A percentile compares a stretch with the other conserved stretches of the same genome.
Conservation (phyloP, 2,329 filamentous ascomycete genomes). For the Balansia obtecta region DNA sequence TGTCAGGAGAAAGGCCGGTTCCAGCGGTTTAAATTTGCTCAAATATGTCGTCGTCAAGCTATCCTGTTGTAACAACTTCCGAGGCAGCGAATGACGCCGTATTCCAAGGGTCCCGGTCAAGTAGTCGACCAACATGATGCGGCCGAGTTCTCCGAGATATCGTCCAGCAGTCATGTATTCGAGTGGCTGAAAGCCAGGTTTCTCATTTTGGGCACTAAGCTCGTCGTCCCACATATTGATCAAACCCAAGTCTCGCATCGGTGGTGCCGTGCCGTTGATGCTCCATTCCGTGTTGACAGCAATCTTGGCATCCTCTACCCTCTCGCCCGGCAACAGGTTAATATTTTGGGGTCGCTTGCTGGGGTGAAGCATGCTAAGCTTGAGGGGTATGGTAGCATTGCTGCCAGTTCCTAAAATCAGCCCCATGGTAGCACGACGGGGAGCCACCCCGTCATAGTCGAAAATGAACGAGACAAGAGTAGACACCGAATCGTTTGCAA, state of each 20-base stretch:
- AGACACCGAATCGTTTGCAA: conserved; percentile 71
- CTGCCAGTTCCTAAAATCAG: conserved; percentile 72
- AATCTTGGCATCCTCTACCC: conserved; percentile 45
- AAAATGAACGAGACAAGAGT: conserved; percentile 70
- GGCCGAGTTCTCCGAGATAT: conserved; percentile 65
- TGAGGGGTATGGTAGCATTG: conserved; percentile 68
- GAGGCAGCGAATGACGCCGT: conserved; percentile 35
- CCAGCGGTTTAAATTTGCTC: conserved; percentile 51
- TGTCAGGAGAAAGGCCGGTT: conserved; percentile 28
- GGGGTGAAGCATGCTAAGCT: conserved; percentile 46
- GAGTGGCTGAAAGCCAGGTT: conserved; percentile 66
- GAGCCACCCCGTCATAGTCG: conserved; percentile 46
- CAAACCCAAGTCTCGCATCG: conserved; percentile 48
- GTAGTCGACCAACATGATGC: conserved; percentile 57
- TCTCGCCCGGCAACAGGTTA: conserved; percentile 33
- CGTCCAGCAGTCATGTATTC: conserved; percentile 77
- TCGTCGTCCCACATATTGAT: conserved; percentile 59
- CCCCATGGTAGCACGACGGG: conserved; percentile 61
- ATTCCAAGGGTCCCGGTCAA: conserved; percentile 32
- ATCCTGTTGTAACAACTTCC: conserved; percentile 42
- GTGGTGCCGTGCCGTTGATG: conserved; percentile 61
- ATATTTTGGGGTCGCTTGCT: conserved; percentile 45
- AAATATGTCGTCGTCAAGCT: conserved; percentile 61
- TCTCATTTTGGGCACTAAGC: conserved; percentile 54
- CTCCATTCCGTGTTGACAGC: conserved; percentile 79